Conservation (phyloP, 2,329 filamentous ascomycete species). For the Volutella citrinella region DNA sequence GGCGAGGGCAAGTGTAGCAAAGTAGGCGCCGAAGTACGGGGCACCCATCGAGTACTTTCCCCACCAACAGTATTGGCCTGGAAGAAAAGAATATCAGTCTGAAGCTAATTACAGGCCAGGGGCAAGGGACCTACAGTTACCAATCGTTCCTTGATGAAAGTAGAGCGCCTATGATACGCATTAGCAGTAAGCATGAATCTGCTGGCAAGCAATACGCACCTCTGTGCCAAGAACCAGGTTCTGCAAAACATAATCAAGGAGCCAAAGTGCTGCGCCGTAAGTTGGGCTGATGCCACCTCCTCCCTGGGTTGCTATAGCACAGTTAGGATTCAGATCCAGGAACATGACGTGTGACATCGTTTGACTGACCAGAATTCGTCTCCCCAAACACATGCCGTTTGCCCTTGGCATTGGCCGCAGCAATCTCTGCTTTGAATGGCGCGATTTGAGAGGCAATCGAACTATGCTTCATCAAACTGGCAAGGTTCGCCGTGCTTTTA, state of each 20-base stretch:
- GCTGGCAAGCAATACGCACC: neutral
- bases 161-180: constrained; percentile 28
- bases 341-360: no score
- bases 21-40: constrained; percentile 50
- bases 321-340: neutral
- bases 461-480: constrained; percentile 39
- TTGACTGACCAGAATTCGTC: constrained; percentile 38
- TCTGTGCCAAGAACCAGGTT: constrained; percentile 24
- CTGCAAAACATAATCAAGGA: constrained; percentile 38
- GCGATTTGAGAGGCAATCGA: constrained; percentile 36
- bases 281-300: constrained; percentile 38
- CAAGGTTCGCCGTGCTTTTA: constrained; percentile 30
- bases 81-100: neutral
- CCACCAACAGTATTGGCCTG: constrained; percentile 46
- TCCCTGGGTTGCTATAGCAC: constrained; percentile 30
- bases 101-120: no score
- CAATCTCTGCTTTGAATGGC: constrained; percentile 34
- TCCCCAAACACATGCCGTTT: constrained; percentile 43
- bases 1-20: constrained; percentile 43
- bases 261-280: constrained; percentile 39
- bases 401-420: constrained; percentile 31
- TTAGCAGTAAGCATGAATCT: neutral
- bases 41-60: constrained; percentile 46
- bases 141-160: constrained; percentile 52
- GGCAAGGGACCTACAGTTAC: constrained; percentile 39